Conservation (phyloP, 768 basidiomycete species). For the Hygrophoropsis aurantiaca region DNA sequence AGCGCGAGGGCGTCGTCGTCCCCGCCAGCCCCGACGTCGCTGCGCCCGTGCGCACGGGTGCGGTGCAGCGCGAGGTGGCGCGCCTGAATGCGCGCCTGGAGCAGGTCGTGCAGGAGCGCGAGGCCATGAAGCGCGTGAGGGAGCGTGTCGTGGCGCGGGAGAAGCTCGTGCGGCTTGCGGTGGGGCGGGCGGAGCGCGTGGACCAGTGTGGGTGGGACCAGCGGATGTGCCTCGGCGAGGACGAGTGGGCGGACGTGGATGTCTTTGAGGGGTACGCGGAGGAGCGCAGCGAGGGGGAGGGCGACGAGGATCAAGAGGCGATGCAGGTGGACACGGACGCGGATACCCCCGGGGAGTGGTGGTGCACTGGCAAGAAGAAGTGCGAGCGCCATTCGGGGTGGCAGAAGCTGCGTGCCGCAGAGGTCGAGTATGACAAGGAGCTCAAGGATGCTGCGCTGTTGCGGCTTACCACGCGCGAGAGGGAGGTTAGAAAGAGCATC, state of each 20-base stretch:
- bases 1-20: conserved; percentile 71
- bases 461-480: conserved; percentile 72
- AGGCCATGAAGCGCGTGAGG: conserved; percentile 65
- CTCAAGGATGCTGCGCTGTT: conserved; percentile 65
- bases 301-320: conserved; percentile 28
- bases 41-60: no score
- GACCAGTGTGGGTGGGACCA: conserved; percentile 89
- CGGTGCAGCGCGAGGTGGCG: no score
- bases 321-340: conserved; percentile 36
- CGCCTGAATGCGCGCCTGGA: conserved; percentile 55
- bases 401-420: conserved; percentile 74
- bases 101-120: conserved; percentile 58
- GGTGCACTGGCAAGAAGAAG: conserved; percentile 73
- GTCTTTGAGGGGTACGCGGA: conserved; percentile 73
- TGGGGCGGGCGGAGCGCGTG: conserved; percentile 60
- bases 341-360: conserved; percentile 56
- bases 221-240: conserved; percentile 79
- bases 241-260: conserved; percentile 66
- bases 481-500: conserved; percentile 74
- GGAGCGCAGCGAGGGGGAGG: conserved; percentile 33
- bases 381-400: conserved; percentile 86
- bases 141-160: conserved; percentile 72
- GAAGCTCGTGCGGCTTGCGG: conserved; percentile 64
- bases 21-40: no score
- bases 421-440: conserved; percentile 74